A percentile compares a stretch with the other conserved stretches of the same genome.
Evolutionary conservation across 495 filamentous ascomycete genomes (phyloP).

Genomic region (Xylaria longipes): DNA sequence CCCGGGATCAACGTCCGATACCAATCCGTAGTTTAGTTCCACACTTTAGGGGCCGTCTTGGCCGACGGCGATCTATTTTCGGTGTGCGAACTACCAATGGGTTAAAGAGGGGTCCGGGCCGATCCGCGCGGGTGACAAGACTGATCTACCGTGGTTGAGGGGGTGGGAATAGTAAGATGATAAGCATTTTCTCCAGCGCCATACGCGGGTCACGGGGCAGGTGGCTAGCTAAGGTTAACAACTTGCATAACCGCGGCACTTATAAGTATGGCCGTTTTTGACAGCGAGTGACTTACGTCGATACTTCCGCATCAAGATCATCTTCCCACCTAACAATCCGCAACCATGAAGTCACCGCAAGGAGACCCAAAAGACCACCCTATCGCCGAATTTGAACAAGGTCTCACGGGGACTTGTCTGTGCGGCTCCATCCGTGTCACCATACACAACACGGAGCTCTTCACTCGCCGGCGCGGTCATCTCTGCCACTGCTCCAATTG

Average conservation of each 20-base stretch:
- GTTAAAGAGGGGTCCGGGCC: not conserved
- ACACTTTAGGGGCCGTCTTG: not conserved
- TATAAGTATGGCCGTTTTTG: slow-evolving; percentile 1
- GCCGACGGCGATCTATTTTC: not conserved
- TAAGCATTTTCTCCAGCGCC: not conserved
- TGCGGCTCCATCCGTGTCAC: slow-evolving; percentile 48
- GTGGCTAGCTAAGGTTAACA: not conserved
- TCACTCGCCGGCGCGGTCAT: slow-evolving; percentile 41
- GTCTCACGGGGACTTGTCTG: slow-evolving; percentile 43
- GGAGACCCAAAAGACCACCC: slow-evolving; percentile 24
- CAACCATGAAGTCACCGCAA: slow-evolving; percentile 10
- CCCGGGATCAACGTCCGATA: not conserved
- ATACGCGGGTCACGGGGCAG: not conserved
- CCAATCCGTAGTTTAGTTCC: not conserved
- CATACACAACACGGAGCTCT: slow-evolving; percentile 47
- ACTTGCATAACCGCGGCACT: not conserved
- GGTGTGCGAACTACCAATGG: not conserved
- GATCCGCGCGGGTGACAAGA: not conserved
- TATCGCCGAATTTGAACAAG: slow-evolving; percentile 15
- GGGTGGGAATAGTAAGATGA: slow-evolving; percentile 7
- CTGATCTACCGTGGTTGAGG: not conserved
- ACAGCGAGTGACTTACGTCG: not conserved
- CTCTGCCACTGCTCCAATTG: slow-evolving; percentile 38
- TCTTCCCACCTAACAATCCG: not conserved
- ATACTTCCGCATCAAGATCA: not conserved